These are phyloP conservation scores for Calonectria multiphialidica DNA, from an alignment of 2,329 filamentous ascomycete genomes.

Conservation along the genomic window DNA sequence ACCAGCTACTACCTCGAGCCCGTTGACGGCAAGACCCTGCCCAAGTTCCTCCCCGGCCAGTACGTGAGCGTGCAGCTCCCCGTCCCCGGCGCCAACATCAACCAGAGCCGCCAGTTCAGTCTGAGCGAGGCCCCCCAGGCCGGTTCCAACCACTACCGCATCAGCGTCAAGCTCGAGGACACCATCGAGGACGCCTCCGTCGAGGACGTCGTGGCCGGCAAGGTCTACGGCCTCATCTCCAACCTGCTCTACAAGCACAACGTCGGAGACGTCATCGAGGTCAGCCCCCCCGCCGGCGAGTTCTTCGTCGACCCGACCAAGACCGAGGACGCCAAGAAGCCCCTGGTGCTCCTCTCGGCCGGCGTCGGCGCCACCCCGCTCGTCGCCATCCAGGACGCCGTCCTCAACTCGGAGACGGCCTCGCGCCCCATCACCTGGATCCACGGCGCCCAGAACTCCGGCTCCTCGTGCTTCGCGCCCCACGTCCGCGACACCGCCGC, in stretches of 20 bases:
- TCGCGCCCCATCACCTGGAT: slow-evolving; percentile 70
- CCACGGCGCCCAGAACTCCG: slow-evolving; percentile 67
- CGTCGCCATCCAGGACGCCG: slow-evolving; percentile 72
- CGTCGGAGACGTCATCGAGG: slow-evolving; percentile 65
- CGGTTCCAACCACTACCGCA: slow-evolving; percentile 73
- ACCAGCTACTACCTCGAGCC: slow-evolving; percentile 79
- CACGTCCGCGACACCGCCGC: slow-evolving; percentile 61
- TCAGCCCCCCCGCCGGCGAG: slow-evolving; percentile 68
- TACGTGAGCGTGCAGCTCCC: slow-evolving; percentile 76
- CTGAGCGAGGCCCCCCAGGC: slow-evolving; percentile 68
- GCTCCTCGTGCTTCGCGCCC: slow-evolving; percentile 66
- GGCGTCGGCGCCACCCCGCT: slow-evolving; percentile 78
- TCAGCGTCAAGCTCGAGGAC: slow-evolving; percentile 79
- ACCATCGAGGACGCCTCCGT: slow-evolving; percentile 40
- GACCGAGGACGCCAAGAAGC: slow-evolving; percentile 56
- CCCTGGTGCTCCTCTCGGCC: slow-evolving; percentile 75
- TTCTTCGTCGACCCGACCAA: slow-evolving; percentile 70
- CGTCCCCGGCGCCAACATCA: slow-evolving; percentile 68
- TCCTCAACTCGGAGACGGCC: slow-evolving; percentile 50
- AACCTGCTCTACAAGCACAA: slow-evolving; percentile 64
- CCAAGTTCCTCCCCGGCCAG: slow-evolving; percentile 76
- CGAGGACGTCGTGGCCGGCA: slow-evolving; percentile 50
- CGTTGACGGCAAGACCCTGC: slow-evolving; percentile 66
- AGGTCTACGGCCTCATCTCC: slow-evolving; percentile 62
- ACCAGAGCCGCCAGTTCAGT: slow-evolving; percentile 82